A percentile compares a stretch with the other conserved stretches of the same genome.
Conservation (phyloP, 2,329 filamentous ascomycete genomes). For the Beauveria australis region DNA sequence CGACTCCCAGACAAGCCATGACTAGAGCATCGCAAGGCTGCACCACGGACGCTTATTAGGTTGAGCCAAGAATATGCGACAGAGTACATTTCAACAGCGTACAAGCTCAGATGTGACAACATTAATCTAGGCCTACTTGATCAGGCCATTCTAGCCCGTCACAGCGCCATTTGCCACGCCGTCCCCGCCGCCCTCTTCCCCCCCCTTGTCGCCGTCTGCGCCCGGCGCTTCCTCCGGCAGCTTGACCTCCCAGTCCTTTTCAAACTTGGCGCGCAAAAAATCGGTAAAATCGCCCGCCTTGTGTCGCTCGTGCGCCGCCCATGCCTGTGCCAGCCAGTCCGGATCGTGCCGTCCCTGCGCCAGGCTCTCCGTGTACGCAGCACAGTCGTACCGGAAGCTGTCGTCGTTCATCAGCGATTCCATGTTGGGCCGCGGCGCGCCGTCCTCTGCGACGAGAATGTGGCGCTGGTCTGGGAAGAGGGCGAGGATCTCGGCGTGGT, state of each 20-base stretch:
- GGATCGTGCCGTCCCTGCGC: slow-evolving; percentile 40
- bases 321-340: slow-evolving; percentile 45
- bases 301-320: slow-evolving; percentile 41
- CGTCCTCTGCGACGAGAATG: slow-evolving; percentile 22
- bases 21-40: too few relatives aligned
- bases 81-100: too few relatives aligned
- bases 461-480: slow-evolving; percentile 31
- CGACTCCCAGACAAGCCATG: too few relatives aligned
- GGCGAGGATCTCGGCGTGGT: slow-evolving; percentile 28
- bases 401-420: slow-evolving; percentile 36
- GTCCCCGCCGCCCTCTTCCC: not conserved
- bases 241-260: slow-evolving; percentile 38
- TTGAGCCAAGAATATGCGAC: too few relatives aligned
- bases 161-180: not conserved
- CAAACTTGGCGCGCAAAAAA: slow-evolving; percentile 35
- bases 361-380: slow-evolving; percentile 38
- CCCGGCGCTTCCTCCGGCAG: slow-evolving; percentile 19
- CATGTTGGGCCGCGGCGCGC: slow-evolving; percentile 32
- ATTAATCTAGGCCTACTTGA: not conserved
- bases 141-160: not conserved
- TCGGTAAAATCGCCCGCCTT: slow-evolving; percentile 42
- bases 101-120: not conserved
- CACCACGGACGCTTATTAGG: too few relatives aligned
- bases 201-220: not conserved
- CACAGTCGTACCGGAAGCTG: slow-evolving; percentile 39